Evolutionary conservation across 441 rosid genomes (phyloP).

Genomic region (Brassica balearica): DNA sequence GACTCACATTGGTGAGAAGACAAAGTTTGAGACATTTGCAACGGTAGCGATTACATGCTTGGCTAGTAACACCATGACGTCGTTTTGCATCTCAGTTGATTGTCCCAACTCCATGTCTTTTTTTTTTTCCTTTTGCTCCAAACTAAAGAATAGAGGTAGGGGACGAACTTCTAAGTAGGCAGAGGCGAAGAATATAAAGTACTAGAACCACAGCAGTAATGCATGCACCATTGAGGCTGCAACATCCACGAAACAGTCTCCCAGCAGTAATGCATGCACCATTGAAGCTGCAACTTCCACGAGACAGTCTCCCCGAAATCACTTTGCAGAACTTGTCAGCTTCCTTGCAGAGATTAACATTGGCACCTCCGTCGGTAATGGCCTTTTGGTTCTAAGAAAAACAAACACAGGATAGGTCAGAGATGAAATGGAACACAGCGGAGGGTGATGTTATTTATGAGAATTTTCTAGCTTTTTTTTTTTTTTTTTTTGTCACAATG

Average conservation of each 20-base stretch:
- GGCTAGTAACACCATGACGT: conserved; percentile 49
- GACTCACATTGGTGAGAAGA: conserved; percentile 76
- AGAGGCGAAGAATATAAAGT: not conserved
- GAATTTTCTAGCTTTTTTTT: too few species aligned
- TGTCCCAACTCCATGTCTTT: conserved; percentile 53
- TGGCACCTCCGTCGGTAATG: not conserved
- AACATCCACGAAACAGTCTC: too few species aligned
- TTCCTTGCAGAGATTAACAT: not conserved
- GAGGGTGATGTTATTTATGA: too few species aligned
- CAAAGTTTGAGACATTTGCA: conserved; percentile 55
- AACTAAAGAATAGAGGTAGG: not conserved
- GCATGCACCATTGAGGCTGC: too few species aligned
- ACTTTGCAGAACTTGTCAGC: not conserved
- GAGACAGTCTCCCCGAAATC: not conserved
- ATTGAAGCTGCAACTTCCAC: not conserved
- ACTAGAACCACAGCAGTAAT: too few species aligned
- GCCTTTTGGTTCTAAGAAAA: not conserved
- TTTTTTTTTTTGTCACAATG: too few species aligned
- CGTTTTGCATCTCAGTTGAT: conserved; percentile 53
- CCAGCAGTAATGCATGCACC: not conserved
- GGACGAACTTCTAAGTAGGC: not conserved
- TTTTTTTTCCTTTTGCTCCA: not conserved
- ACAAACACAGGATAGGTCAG: too few species aligned
- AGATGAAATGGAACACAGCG: too few species aligned
- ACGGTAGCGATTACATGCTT: conserved; percentile 48